Base-by-base conservation (phyloP, 2,329 filamentous ascomycete genomes). In the Fusarium decemcellulare region DNA sequence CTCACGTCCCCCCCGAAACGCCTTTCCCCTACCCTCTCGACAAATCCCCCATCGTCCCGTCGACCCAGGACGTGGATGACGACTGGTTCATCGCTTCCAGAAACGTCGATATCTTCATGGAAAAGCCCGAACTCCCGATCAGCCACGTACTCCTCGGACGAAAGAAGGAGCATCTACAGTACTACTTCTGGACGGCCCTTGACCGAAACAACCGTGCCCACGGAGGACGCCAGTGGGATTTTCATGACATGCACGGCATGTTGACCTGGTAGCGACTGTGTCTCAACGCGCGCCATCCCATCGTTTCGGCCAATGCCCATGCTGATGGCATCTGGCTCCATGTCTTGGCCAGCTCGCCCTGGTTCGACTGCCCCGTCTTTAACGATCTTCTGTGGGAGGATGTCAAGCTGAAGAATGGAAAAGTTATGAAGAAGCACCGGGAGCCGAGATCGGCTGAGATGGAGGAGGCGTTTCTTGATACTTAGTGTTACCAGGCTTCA, bases 251-350 rank as follows among this genome's bases (percentile, higher is more conserved):
- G 48, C 10, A 2, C 9, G 52, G 52, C 10, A 68, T 68, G 73
- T 65, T 78, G 42, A 54, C 63, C 59, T 78, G 73, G 75, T 78
- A 76, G 65, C 75, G 76, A 57, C 64, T 72, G 40, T 73, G 70
- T 54, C 52, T 74, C 50, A 52, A 65, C 36, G 55, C 46, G 14
- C 46, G 65, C 9, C 64, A 60, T 27, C 63, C 56, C 23, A 48
- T 69, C 7, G 63, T 72, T n/a, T 62, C 67, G 32, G 34, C 65
- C 9, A 60, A 68, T 16, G 73, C 68, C 14, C 70, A 73, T 37
- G 46, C 57, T 11, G 73, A 76, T 23, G 73, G 76, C 29, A 54
- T 74, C 15, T 78, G 75, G 76, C 58, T 56, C 12, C 34, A 43
- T 4, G 42, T 68, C 1, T 60, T 78, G 8, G 36, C 66, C 16